Conservation (phyloP, 2,329 filamentous ascomycete species). For the Capronia epimyces region DNA sequence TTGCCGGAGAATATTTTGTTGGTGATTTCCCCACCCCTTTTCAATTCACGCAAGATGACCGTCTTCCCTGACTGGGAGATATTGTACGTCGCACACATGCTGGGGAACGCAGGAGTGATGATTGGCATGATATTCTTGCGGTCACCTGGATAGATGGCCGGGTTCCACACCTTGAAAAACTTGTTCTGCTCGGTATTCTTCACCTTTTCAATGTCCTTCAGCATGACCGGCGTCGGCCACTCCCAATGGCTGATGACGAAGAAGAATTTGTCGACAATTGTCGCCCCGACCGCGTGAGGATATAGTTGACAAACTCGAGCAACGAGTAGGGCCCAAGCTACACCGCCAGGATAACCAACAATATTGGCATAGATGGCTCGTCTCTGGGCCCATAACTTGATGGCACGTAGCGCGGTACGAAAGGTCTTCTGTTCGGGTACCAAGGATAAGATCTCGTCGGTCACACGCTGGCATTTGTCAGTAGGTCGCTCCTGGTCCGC, state of each 20-base stretch:
- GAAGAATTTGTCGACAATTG: conserved; percentile 92
- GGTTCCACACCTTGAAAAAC: conserved; percentile 75
- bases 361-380: conserved; percentile 94
- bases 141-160: conserved; percentile 73
- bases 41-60: conserved; percentile 77
- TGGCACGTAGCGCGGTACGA: conserved; percentile 77
- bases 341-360: conserved; percentile 91
- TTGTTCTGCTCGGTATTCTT: conserved; percentile 58
- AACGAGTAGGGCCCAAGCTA: conserved; percentile 97
- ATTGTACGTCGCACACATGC: conserved; percentile 96
- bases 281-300: conserved; percentile 80
- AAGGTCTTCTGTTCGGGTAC: conserved; percentile 90
- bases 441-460: conserved; percentile 80
- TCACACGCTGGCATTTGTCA: conserved; percentile 56
- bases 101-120: conserved; percentile 94
- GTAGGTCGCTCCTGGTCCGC: background rate
- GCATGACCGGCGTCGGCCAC: conserved; percentile 87
- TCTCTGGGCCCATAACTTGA: conserved; percentile 92
- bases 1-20: conserved; percentile 73
- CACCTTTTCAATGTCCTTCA: conserved; percentile 81
- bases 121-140: conserved; percentile 91
- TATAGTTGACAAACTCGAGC: conserved; percentile 94
- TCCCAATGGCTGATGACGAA: conserved; percentile 83
- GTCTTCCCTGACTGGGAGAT: conserved; percentile 79
- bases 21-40: conserved; percentile 69